Base-by-base conservation (phyloP, 306 rosid genomes). In the Fragaria nilgerrensis region DNA sequence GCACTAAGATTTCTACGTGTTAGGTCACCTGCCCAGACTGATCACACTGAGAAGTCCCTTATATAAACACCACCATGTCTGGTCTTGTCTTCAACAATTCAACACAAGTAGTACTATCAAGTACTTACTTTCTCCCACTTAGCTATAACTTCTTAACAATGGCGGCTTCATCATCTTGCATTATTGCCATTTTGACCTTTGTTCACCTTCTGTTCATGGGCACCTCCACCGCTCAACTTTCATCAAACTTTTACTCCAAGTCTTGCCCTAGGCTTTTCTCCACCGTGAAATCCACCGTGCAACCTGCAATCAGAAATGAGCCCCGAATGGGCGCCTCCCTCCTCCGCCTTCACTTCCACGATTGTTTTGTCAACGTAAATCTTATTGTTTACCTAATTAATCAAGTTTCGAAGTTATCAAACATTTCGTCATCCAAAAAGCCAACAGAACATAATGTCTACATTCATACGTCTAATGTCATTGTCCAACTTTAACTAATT, bases 271-370 rank as follows among this genome's bases (percentile, higher is more conserved):
- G 79, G 2, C 88, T 94, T 74, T 53, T 84, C 47, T 48, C 88
- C 52, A 82, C 88, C 1, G 95, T 94, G 45, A 89, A 81, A 76
- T 67, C 82, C 61, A 73, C 77, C 0, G 89, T 94, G 29, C 84
- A 81, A 23, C 82, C 92, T 0, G 97, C 95, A 7, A 81, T 94
- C 29, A 19, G 73, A 1, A 94, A 86, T 8, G 98, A 92, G 76
- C 29, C 96, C 29, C 90, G 98, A 23, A 94, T 90, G 93, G 98
- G 97, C n/a, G 97, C 97, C 77, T 94, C 98, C 62, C 86, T 94
- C 74, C 91, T 94, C 14, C 98, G 98, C 73, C 73, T 94, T 79
- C 89, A 88, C 89, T 94, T 94, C 78, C 98, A 92, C 13, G 97
- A 94, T 43, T 94, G 96, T 70, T 90, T 94, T 68, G 98, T 94